Evolutionary conservation across 352 stramenopile genomes (phyloP), one percentile per base, ranked within the genome.

Genomic region (Blastocystis sp.): DNA sequence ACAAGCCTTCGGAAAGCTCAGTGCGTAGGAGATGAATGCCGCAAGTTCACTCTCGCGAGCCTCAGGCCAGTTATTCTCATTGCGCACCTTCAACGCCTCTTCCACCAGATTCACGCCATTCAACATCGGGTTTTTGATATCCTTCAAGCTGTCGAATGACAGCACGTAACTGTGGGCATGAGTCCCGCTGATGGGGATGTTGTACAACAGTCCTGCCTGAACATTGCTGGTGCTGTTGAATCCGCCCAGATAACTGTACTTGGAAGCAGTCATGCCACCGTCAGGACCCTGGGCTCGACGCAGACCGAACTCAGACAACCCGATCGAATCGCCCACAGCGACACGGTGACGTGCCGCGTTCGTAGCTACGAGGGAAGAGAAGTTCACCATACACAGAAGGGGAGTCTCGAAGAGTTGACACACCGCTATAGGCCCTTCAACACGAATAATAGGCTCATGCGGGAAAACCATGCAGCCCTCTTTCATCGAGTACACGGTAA

Each of bases 201-300:
- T 93, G 76, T 98, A 95, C 24, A 98, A 87, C 90, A 98, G 98
- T 34, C 97, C 97, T 5, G 97, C 96, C 20, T 98, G 92, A 20
- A 99, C 95, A 90, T 99, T 99, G 91, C 95, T 98, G 30, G 96
- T 99, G 47, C 93, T 97, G 66, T 98, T 93, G 93, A 99, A 99
- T 43, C 97, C 97, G 53, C 96, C 97, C 91, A 99, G 93, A 92
- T 98, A 98, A 79, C 94, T 93, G 92, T 99, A 99, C 64, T 97
- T 95, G 26, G 94, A 98, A 26, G 97, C 97, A 56, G 94, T 98
- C 62, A 99, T 96, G 13, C 94, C 97, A 55, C 97, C 97, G 91
- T 99, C 97, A 0, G 97, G 97, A 11, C 97, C 97, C 90, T 99
- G 91, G 3, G 90, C 90, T 18, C 92, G 90, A 45, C 92, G 91